These are phyloP conservation scores for Hanseniaspora pseudoguilliermondii DNA, from an alignment of 805 yeast genomes.

Conservation along the genomic window DNA sequence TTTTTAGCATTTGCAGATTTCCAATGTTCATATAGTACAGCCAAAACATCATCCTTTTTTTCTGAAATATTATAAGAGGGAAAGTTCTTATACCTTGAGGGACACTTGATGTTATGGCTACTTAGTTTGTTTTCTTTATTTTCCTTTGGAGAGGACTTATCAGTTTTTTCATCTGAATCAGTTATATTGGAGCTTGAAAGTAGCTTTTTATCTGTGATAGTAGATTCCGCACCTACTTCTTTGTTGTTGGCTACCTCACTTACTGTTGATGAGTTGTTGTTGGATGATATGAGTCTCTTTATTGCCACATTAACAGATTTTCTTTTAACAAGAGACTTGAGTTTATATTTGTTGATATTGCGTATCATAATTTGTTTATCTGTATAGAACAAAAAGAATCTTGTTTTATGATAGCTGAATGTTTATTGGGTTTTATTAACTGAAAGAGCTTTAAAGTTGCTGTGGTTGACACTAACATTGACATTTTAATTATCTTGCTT, in stretches of 20 bases:
- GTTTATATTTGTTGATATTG: neutral
- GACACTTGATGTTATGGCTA: neutral
- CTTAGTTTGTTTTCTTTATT: neutral
- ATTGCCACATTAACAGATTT: neutral
- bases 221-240: slow-evolving; percentile 4
- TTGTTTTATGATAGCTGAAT: too few relatives aligned
- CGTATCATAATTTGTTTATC: neutral
- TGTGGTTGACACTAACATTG: too few relatives aligned
- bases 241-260: neutral
- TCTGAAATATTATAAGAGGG: neutral
- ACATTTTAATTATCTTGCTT: too few relatives aligned
- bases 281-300: neutral
- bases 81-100: neutral
- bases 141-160: neutral
- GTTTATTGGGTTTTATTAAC: too few relatives aligned
- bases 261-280: neutral
- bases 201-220: neutral
- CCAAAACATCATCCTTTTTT: neutral
- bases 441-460: too few relatives aligned
- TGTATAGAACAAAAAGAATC: too few relatives aligned
- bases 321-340: neutral
- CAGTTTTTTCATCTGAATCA: neutral
- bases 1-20: neutral
- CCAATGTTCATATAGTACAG: neutral
- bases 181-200: neutral